phyloP scores from a whole-genome alignment of 306 rosid species.

The Acacia acuminata region DNA sequence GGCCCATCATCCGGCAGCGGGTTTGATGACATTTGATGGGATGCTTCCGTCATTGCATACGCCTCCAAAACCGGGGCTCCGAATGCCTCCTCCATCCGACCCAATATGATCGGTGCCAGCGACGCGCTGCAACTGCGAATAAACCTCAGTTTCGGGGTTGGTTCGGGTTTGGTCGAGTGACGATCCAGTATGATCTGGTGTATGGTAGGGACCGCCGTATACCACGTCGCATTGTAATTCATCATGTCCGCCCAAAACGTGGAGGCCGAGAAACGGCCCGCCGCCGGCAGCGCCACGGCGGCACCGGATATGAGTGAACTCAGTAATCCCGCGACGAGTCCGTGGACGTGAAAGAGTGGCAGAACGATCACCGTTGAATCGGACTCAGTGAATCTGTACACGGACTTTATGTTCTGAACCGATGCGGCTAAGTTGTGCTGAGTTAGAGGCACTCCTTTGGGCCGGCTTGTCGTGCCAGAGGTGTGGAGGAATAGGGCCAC shows the following conservation, averaged over 20 bases:
- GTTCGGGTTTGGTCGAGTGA: constrained; percentile 60
- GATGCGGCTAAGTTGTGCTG: constrained; percentile 83
- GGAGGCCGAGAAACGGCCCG: constrained; percentile 85
- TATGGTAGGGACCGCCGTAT: constrained; percentile 93
- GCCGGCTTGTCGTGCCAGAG: constrained; percentile 93
- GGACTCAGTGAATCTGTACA: constrained; percentile 68
- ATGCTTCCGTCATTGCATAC: constrained; percentile 94
- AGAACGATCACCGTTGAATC: constrained; percentile 84
- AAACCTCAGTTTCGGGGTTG: constrained; percentile 81
- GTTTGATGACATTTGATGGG: constrained; percentile 80
- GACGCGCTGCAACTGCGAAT: constrained; percentile 91
- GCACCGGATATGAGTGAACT: constrained; percentile 69
- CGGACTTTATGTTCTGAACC: constrained; percentile 65
- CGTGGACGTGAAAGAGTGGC: constrained; percentile 90
- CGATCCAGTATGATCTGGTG: constrained; percentile 94
- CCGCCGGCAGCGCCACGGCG: constrained; percentile 62
- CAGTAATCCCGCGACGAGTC: constrained; percentile 63
- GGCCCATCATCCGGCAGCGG: constrained; percentile 77
- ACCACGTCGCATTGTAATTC: constrained; percentile 73
- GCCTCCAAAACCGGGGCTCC: constrained; percentile 91
- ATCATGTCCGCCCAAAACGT: constrained; percentile 86
- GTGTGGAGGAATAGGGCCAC: constrained; percentile 94
- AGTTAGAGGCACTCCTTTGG: constrained; percentile 85
- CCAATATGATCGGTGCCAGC: constrained; percentile 70
- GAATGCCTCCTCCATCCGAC: constrained; percentile 64